A percentile compares a stretch with the other conserved stretches of the same genome.
Conservation (phyloP, 2,329 filamentous ascomycete genomes). For the Stylonectria norvegica region DNA sequence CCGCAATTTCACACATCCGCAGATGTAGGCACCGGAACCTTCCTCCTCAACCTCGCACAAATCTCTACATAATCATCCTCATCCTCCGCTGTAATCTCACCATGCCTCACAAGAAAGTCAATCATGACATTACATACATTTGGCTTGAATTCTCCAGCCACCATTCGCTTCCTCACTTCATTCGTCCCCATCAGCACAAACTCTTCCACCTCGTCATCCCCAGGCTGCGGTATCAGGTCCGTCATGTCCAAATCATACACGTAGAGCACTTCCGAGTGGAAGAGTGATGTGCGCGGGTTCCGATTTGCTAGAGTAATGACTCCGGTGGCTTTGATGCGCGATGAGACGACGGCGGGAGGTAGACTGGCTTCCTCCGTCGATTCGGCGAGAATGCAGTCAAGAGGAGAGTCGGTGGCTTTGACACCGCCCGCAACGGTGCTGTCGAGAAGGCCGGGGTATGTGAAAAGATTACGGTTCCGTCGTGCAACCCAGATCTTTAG, state of each 20-base stretch:
- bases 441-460: constrained; percentile 71
- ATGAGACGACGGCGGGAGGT: constrained; percentile 24
- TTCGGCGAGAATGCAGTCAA: constrained; percentile 68
- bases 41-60: constrained; percentile 41
- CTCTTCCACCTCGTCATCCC: constrained; percentile 74
- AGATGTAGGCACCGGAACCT: constrained; percentile 38
- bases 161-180: constrained; percentile 59
- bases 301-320: constrained; percentile 35
- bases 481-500: constrained; percentile 70
- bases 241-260: constrained; percentile 71
- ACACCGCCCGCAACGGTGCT: constrained; percentile 79
- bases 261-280: constrained; percentile 51
- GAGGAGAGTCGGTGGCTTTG: constrained; percentile 61
- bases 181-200: constrained; percentile 65
- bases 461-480: constrained; percentile 63
- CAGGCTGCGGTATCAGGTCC: constrained; percentile 60
- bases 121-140: constrained; percentile 76
- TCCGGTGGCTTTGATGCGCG: constrained; percentile 26
- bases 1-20: constrained; percentile 22
- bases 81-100: constrained; percentile 67
- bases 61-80: constrained; percentile 73
- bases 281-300: constrained; percentile 24
- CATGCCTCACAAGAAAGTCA: constrained; percentile 79
- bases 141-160: constrained; percentile 73
- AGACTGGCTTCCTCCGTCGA: constrained; percentile 66